Evolutionary conservation across 495 filamentous ascomycete genomes (phyloP), one percentile per base, ranked within the genome.

Genomic region (Penicillium steckii): DNA sequence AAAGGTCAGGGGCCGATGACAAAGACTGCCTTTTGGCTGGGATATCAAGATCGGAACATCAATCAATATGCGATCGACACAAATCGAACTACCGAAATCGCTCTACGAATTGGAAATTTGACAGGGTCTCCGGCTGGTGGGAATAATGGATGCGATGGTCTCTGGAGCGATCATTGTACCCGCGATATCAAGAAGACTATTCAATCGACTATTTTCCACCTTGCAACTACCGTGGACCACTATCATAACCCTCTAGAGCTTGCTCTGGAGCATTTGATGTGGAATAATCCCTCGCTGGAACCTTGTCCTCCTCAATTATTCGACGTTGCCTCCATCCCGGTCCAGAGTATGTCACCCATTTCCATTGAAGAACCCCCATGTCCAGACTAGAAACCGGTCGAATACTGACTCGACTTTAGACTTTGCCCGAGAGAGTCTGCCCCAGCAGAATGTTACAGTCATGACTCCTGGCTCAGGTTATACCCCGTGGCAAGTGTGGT

Each of bases 121-220:
- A 72, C 69, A 1, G 72, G 69, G 22, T 68, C 61, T 13, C 69
- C 70, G 5, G 62, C 59, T 1, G 71, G 71, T 1, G 30, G 30
- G 3, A 71, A 69, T 33, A 74, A 75, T 60, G 71, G 69, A 19
- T 77, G 74, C 42, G 69, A 77, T 48, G 67, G 69, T 2, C 65
- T 77, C 17, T 75, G 72, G 74, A 69, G 71, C 1, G 19, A 52
- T 5, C 43, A 59, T 23, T 77, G 74, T 52, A 70, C 72, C 0
- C 46, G 42, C 3, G 67, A 70, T 52, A 46, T 77, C 26, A 74
- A 71, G 50, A 42, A 42, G 1, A 43, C 57, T 5, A 46, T 77
- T 8, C 56, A 65, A 32, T 26, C 55, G 12, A 48, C 46, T 8
- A 68, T 77, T 8, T 75, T 57, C 25, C 47, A 47, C 2, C 62